A percentile compares a stretch with the other conserved stretches of the same genome.
Evolutionary conservation across 225 moss, liverwort and hornwort species (phyloP).

Genomic region (Physcomitrium patens): DNA sequence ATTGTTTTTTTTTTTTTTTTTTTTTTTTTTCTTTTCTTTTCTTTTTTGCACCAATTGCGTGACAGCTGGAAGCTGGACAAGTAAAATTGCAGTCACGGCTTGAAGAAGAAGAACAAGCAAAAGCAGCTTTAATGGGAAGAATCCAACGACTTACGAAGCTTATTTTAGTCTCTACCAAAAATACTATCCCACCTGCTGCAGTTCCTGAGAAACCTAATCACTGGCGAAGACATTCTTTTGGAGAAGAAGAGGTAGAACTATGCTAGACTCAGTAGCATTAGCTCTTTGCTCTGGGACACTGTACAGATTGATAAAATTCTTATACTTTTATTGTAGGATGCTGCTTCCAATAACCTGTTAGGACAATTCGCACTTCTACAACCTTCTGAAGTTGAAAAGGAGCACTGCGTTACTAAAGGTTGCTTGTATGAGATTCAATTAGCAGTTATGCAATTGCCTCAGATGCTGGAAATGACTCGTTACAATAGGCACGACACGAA

Average conservation of each 20-base stretch:
- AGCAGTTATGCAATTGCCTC: conserved; percentile 15
- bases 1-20: conserved; percentile 23
- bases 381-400: conserved; percentile 13
- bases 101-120: conserved; percentile 99
- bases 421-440: conserved; percentile 13
- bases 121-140: conserved; percentile 98
- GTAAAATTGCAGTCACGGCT: conserved; percentile 97
- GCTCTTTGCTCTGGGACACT: neutral
- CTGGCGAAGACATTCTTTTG: conserved; percentile 92
- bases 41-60: conserved; percentile 28
- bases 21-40: no score
- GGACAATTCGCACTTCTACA: conserved; percentile 19
- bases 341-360: neutral
- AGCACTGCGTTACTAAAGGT: conserved; percentile 8
- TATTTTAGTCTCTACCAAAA: conserved; percentile 93
- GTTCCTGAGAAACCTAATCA: conserved; percentile 79
- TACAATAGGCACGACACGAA: neutral
- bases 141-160: conserved; percentile 96
- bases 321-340: conserved; percentile 1
- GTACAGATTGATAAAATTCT: conserved; percentile 10
- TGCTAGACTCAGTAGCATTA: neutral
- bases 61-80: conserved; percentile 94
- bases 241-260: conserved; percentile 87
- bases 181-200: conserved; percentile 77
- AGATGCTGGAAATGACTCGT: conserved; percentile 11